phyloP scores from a whole-genome alignment of 192 early-diverging fungal genomes.

The Coemansia sp. region DNA sequence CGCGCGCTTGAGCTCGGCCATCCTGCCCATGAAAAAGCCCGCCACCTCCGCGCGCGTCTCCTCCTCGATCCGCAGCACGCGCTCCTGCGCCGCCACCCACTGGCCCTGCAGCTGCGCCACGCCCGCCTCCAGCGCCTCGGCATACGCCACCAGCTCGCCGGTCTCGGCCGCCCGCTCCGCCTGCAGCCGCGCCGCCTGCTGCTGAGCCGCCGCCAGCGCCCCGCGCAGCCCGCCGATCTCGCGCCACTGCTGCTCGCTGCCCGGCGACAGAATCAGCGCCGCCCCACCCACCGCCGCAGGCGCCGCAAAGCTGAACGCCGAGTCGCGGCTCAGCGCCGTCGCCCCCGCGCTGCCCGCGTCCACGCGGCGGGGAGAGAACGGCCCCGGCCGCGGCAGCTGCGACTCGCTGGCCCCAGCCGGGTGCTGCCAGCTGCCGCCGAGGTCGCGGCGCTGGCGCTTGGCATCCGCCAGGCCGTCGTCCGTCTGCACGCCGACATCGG shows the following conservation, averaged over 20 bases:
- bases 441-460: constrained; percentile 39
- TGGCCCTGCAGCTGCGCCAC: constrained; percentile 23
- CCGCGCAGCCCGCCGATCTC: neutral
- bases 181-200: neutral
- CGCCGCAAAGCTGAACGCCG: constrained; percentile 37
- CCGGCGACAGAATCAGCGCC: constrained; percentile 9
- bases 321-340: constrained; percentile 11
- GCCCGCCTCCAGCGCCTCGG: constrained; percentile 22
- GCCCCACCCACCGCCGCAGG: neutral
- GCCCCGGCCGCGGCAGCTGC: neutral
- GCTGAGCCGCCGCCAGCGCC: constrained; percentile 14
- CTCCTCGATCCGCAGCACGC: constrained; percentile 55
- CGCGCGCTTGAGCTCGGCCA: constrained; percentile 51
- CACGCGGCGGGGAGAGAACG: neutral
- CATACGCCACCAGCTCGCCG: constrained; percentile 44
- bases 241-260: neutral
- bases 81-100: constrained; percentile 55
- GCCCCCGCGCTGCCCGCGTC: neutral
- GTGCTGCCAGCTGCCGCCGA: constrained; percentile 36
- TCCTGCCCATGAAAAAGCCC: constrained; percentile 42
- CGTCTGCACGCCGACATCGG: constrained; percentile 16
- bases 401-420: constrained; percentile 6
- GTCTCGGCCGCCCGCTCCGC: constrained; percentile 18
- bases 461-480: neutral
- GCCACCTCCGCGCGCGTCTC: constrained; percentile 58